Conservation (phyloP, 1,139 yeast genomes). For the Magnusiomyces paraingens region DNA sequence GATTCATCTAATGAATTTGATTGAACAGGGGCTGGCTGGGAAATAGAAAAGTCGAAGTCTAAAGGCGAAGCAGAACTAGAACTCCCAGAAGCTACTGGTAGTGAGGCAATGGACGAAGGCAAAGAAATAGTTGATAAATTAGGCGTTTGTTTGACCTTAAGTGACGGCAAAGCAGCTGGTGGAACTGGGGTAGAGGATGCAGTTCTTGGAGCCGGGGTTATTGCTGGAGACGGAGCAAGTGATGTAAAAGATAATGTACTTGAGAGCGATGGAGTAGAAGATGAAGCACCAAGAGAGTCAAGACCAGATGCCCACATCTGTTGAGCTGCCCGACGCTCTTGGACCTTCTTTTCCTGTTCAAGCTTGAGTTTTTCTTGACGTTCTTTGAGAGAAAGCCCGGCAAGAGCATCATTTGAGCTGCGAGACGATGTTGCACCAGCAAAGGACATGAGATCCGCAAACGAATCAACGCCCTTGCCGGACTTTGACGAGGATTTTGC, state of each 20-base stretch:
- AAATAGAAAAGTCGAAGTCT: not conserved
- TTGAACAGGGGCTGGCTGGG: constrained; percentile 6
- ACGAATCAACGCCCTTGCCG: constrained; percentile 18
- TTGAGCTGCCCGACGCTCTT: constrained; percentile 4
- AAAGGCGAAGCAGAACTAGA: not conserved
- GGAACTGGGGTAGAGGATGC: no score
- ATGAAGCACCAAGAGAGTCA: constrained; percentile 11
- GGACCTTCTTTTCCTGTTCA: constrained; percentile 12
- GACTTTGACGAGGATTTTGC: no score
- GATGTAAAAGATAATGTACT: not conserved
- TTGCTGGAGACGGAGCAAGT: not conserved
- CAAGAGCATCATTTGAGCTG: constrained; percentile 16
- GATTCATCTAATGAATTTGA: not conserved
- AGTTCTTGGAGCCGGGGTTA: not conserved
- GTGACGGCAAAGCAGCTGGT: no score
- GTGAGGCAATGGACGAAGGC: not conserved
- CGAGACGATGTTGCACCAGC: constrained; percentile 15
- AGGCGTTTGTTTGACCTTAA: no score
- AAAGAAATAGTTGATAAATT: not conserved
- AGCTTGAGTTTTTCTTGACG: constrained; percentile 21
- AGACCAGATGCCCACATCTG: constrained; percentile 11
- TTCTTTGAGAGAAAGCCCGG: constrained; percentile 25
- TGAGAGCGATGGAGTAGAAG: constrained; percentile 7
- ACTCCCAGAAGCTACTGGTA: not conserved
- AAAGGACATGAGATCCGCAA: constrained; percentile 22